phyloP scores from a whole-genome alignment of 306 rosid species.

The Adenanthera pavonina region DNA sequence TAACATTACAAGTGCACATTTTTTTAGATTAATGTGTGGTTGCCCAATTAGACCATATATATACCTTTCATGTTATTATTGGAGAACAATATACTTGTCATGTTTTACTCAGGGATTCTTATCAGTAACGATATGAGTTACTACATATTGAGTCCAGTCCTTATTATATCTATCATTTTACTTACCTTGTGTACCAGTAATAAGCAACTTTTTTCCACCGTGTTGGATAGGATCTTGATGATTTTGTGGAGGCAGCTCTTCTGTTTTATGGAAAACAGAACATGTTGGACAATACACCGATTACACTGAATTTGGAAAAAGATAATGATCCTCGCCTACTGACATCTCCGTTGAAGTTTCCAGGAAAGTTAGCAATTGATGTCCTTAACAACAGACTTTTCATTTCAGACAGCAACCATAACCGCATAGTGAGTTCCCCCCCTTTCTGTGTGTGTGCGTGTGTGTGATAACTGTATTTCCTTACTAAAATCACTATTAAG shows the following conservation, averaged over 20 bases:
- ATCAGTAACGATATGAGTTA: neutral
- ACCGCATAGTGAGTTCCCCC: conserved; percentile 77
- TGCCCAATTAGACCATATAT: neutral
- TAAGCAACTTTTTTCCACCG: neutral
- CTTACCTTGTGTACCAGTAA: conserved; percentile 22
- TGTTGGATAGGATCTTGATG: conserved; percentile 81
- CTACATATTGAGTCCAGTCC: neutral
- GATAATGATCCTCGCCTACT: conserved; percentile 86
- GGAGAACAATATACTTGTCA: neutral
- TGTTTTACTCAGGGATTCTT: neutral
- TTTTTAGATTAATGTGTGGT: neutral
- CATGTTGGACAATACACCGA: conserved; percentile 66
- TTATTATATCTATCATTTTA: conserved; percentile 30
- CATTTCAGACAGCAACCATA: conserved; percentile 96
- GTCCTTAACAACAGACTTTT: conserved; percentile 90
- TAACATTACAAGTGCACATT: neutral
- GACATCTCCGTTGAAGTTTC: conserved; percentile 92
- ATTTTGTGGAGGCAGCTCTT: conserved; percentile 95
- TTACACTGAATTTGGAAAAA: conserved; percentile 78
- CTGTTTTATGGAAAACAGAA: conserved; percentile 76
- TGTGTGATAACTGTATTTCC: conserved; percentile 2
- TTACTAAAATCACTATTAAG: conserved; percentile 26
- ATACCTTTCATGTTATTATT: neutral
- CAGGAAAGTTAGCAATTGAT: conserved; percentile 92
- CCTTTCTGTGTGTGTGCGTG: conserved; percentile 8